Evolutionary conservation across 768 basidiomycete genomes (phyloP).

Genomic region (Asterophora parasitica): DNA sequence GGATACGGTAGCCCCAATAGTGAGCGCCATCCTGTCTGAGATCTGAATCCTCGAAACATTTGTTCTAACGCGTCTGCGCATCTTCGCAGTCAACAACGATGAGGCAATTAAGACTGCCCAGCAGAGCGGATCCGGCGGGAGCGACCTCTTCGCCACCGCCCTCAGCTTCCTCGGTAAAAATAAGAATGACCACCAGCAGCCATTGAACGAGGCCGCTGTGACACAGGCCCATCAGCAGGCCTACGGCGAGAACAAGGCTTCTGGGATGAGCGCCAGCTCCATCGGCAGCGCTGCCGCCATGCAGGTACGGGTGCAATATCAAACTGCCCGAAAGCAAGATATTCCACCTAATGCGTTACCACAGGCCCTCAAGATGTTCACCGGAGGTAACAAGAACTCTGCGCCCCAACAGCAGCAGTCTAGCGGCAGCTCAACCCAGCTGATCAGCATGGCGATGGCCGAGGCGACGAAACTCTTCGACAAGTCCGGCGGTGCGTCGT

Average conservation of each 20-base stretch:
- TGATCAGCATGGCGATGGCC: conserved; percentile 85
- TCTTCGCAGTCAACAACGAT: conserved; percentile 60
- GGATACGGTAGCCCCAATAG: too few species aligned
- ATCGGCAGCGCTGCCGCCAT: conserved; percentile 78
- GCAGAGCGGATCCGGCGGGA: conserved; percentile 50
- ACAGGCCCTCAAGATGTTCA: conserved; percentile 65
- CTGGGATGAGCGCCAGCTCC: conserved; percentile 51
- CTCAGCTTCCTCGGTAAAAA: conserved; percentile 48
- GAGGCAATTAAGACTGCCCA: conserved; percentile 56
- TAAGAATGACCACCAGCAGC: conserved; percentile 48
- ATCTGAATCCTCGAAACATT: too few species aligned
- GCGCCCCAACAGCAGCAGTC: conserved; percentile 9
- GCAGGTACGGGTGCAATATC: too few species aligned
- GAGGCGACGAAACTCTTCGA: conserved; percentile 78
- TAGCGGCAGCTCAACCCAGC: conserved; percentile 46
- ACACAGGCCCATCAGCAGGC: conserved; percentile 56
- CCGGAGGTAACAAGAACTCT: conserved; percentile 32
- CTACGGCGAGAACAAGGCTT: conserved; percentile 49
- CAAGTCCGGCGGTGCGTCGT: conserved; percentile 36
- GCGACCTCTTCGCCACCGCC: conserved; percentile 52
- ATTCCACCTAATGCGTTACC: background rate
- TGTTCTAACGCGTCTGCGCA: background rate
- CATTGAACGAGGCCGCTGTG: conserved; percentile 65
- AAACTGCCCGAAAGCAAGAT: background rate
- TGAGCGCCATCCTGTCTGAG: too few species aligned